Evolutionary conservation across 352 stramenopile species (phyloP).

Genomic region (Aphanomyces stellatus): DNA sequence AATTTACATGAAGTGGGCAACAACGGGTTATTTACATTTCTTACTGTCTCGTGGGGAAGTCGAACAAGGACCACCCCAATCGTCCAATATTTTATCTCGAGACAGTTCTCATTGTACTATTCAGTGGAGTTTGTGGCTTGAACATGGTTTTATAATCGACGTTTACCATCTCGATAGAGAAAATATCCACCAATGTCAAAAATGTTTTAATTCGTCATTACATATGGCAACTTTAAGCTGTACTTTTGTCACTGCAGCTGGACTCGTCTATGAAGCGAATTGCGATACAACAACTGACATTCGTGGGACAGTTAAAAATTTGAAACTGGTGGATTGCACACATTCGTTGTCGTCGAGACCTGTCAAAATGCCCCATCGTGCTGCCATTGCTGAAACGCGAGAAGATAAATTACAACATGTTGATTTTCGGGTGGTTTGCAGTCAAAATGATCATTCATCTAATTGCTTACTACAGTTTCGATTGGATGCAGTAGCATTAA

Average conservation of each 20-base stretch:
- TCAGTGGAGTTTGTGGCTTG: background rate
- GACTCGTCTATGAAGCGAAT: background rate
- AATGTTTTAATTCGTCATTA: background rate
- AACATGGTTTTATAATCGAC: conserved; percentile 4
- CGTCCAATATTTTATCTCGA: background rate
- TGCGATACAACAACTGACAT: background rate
- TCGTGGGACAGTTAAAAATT: background rate
- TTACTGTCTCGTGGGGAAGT: background rate
- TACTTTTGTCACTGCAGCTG: background rate
- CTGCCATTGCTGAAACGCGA: background rate
- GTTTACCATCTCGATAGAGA: conserved; percentile 36
- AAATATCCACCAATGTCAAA: background rate
- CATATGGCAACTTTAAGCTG: background rate
- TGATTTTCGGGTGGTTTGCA: background rate
- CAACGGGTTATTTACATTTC: background rate
- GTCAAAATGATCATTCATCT: background rate
- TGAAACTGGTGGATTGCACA: background rate
- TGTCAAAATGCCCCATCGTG: background rate
- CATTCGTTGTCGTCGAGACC: background rate
- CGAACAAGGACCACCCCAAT: background rate
- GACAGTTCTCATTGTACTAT: background rate
- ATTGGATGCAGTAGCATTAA: conserved; percentile 70
- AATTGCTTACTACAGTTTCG: conserved; percentile 23
- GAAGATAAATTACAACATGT: background rate
- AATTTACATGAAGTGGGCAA: background rate